These are phyloP conservation scores for Serendipita indica DNA, from an alignment of 768 basidiomycete species.

Conservation along the genomic window DNA sequence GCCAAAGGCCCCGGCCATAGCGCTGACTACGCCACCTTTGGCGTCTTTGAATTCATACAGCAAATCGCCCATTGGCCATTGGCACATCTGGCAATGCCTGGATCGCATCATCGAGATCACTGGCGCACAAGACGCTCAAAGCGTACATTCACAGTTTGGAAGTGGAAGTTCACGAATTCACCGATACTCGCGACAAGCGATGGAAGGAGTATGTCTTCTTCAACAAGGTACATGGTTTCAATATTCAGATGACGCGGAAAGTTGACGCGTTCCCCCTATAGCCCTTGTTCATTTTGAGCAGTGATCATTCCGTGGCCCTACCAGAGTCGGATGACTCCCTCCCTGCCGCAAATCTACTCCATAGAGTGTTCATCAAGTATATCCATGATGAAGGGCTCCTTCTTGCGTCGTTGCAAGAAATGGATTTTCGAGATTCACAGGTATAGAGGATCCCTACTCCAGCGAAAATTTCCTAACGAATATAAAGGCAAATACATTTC, in stretches of 20 bases:
- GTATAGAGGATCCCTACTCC: conserved; percentile 21
- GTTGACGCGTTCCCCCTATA: conserved; percentile 19
- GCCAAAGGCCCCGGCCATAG: neutral
- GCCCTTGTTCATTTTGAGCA: conserved; percentile 54
- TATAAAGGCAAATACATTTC: conserved; percentile 22
- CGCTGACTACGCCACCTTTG: neutral
- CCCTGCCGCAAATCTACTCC: conserved; percentile 27
- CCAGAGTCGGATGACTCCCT: conserved; percentile 12
- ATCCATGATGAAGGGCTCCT: conserved; percentile 37
- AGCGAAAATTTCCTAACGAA: neutral
- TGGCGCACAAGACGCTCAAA: conserved; percentile 39
- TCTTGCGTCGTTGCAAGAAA: conserved; percentile 36
- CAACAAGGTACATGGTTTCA: conserved; percentile 25
- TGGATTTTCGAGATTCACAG: conserved; percentile 50
- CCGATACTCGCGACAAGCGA: conserved; percentile 28
- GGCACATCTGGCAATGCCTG: neutral
- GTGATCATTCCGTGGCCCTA: conserved; percentile 33
- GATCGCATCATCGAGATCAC: conserved; percentile 27
- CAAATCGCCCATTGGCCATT: conserved; percentile 7
- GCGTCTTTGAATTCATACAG: neutral
- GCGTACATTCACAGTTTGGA: conserved; percentile 32
- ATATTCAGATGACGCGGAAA: neutral
- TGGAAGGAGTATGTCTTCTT: conserved; percentile 34
- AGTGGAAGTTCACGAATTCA: conserved; percentile 34
- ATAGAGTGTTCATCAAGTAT: conserved; percentile 36